These are phyloP conservation scores for Fusarium lyarnte DNA, from an alignment of 2,329 filamentous ascomycete genomes.

Conservation along the genomic window DNA sequence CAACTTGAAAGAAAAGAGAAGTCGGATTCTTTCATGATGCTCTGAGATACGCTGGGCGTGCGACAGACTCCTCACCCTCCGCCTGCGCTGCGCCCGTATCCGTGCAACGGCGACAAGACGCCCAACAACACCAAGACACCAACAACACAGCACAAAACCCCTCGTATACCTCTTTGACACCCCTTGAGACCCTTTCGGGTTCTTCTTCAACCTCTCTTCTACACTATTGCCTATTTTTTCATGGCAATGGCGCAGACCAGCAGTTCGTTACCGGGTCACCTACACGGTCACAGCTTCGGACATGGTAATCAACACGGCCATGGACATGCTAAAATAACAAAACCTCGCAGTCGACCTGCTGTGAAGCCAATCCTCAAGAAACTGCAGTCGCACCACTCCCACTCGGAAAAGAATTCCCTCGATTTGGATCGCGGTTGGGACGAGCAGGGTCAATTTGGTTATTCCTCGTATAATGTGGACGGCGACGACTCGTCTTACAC, in stretches of 20 bases:
- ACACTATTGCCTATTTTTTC: conserved; percentile 6
- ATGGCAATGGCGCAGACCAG: conserved; percentile 42
- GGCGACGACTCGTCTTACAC: conserved; percentile 41
- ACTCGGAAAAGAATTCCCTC: conserved; percentile 70
- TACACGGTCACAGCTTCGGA: conserved; percentile 36
- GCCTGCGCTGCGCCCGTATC: conserved; percentile 39
- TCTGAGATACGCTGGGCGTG: conserved; percentile 44
- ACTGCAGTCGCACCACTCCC: conserved; percentile 56
- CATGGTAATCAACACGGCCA: conserved; percentile 19
- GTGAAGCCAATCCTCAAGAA: conserved; percentile 73
- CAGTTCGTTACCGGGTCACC: conserved; percentile 35
- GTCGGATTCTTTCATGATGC: conserved; percentile 37
- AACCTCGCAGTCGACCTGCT: conserved; percentile 57
- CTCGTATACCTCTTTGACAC: conserved; percentile 13
- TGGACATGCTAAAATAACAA: conserved; percentile 50
- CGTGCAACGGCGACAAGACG: conserved; percentile 38
- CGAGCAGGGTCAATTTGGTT: conserved; percentile 56
- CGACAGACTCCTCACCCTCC: conserved; percentile 35
- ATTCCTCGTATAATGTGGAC: conserved; percentile 42
- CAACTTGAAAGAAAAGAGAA: conserved; percentile 28
- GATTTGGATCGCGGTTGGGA: conserved; percentile 70
- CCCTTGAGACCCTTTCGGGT: background rate
- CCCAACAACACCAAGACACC: conserved; percentile 24
- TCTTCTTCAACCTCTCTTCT: background rate
- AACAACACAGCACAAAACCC: conserved; percentile 22